Base-by-base conservation (phyloP, 164 flowering plant genomes). In the Sedum album region DNA sequence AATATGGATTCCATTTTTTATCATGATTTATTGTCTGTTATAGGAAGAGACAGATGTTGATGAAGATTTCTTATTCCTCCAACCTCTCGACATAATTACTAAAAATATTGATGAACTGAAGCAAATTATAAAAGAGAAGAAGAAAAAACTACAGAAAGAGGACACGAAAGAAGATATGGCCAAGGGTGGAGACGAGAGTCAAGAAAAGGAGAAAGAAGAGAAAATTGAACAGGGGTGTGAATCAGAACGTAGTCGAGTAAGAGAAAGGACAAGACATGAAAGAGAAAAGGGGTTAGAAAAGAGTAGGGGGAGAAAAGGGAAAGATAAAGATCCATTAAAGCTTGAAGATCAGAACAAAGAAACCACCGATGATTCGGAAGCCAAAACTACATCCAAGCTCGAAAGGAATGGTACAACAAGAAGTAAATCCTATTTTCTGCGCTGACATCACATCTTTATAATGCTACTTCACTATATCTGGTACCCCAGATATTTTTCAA, bases 81-180 rank as follows among this genome's bases (percentile, higher is more conserved):
- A 91, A 77, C 97, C 99, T 13, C 68, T 91, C 80, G 99, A 94
- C 81, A 88, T 94, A 67, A 91, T 94, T 21, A 89, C 99, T 38
- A 94, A 91, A 74, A 85, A 90, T 84, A 89, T 87, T 18, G 44
- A 73, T 75, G 91, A 94, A 77, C 71, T 94, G 60, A 82, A 78
- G 33, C 84, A 81, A 71, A 85, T 94, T 11, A 79, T 94, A 71
- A 88, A 76, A 80, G 96, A 90, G 66, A 91, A 79, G 75, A 89
- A 80, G 76, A 88, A 80, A 70, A 80, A 42, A 57, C 6, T 57
- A 28, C 33, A 57, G 62, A 57, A 57, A 57, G 28, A 13, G 60
- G 76, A 72, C 8, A 8, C 11, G 72, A 79, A 75, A 18, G 83
- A 76, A 75, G 88, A 84, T 18, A 79, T 68, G 69, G 88, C 79